Base-by-base conservation (phyloP, 805 yeast genomes). In the Lipomyces yamadae region DNA sequence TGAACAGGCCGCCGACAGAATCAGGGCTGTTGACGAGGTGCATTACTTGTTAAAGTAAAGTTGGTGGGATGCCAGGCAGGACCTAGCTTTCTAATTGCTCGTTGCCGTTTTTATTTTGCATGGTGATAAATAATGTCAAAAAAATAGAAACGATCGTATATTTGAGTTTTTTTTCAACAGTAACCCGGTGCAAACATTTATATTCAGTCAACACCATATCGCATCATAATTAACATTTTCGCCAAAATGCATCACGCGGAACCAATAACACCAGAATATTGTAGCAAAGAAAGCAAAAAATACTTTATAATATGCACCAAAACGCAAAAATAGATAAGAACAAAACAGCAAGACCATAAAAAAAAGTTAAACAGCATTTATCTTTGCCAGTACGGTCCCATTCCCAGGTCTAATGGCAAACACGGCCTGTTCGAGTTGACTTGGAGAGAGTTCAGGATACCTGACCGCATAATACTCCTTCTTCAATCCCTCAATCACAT, bases 1-100 rank as follows among this genome's bases (percentile, higher is more conserved):
- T 34, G 91, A 87, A 70, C 84, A 81, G 69, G 90, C 90, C n/a
- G 90, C 90, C 13, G 80, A 78, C 10, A 78, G 86, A 70, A 78
- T 88, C 54, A 72, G 81, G 24, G 73, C 50, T 2, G 45, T 60
- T 6, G 64, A 42, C 2, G 63, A 58, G 18, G 65, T 63, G 48
- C 70, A 67, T 54, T 67, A 67, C n/a, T 42, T 42, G 48, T n/a
- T 42, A 24, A 42, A 42, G 10, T 42, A 42, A 24, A 2, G 4
- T 42, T 42, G 6, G 24, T 3, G 8, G 24, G 48, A 42, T 15
- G 48, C 4, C 5, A 15, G 24, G n/a, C 18, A 24, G 24, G 24
- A 24, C 24, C 1, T 24, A 24, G 24, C 24, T 24, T 24, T 24
- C 24, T 24, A 24, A 24, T 24, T 24, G 24, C 24, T 24, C 24